Evolutionary conservation across 1,139 yeast species (phyloP), one percentile per base, ranked within the genome.

Genomic region (Kodamaea sp.): DNA sequence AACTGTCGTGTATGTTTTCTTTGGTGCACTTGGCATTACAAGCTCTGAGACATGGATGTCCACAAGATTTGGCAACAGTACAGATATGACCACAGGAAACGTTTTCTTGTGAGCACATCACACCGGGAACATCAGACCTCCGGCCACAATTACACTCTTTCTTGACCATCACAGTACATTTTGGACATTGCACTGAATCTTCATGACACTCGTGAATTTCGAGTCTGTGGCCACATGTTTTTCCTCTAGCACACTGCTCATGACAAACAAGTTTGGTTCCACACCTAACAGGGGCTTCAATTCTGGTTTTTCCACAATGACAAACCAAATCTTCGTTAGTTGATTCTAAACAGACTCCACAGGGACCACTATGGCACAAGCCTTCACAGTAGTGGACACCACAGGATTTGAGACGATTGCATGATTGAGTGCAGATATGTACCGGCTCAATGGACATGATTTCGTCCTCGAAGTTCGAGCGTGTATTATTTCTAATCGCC

Each of bases 281-380:
- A 63, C 97, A 89, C 46, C 96, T 70, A 8, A 88, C 89, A 0
- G 97, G 97, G 0, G 96, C 96, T 32, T 74, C 74, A 7, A 88
- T 66, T 3, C 83, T 70, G 0, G 97, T 89, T 39, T 75, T 71
- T 1, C 97, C 96, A 66, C 97, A 89, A 37, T 84, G 74, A 54
- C 97, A 89, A 2, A 80, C 73, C 47, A 87, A 65, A 54, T 89
- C 97, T 20, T 86, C 92, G 33, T 80, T 78, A 9, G 88, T 75
- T 4, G 95, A 84, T 50, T 88, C 96, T 32, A 86, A 58, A 55
- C 97, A 89, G 7, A 90, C 83, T 2, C 81, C 80, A 61, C 97
- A 89, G 1, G 86, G 76, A 0, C 97, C 97, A 10, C 78, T 66
- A 55, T 89, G 97, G 50, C 97, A 89, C 21, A 83, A 72, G 44